phyloP scores from a whole-genome alignment of 768 basidiomycete genomes.

The Mycena leptocephala region DNA sequence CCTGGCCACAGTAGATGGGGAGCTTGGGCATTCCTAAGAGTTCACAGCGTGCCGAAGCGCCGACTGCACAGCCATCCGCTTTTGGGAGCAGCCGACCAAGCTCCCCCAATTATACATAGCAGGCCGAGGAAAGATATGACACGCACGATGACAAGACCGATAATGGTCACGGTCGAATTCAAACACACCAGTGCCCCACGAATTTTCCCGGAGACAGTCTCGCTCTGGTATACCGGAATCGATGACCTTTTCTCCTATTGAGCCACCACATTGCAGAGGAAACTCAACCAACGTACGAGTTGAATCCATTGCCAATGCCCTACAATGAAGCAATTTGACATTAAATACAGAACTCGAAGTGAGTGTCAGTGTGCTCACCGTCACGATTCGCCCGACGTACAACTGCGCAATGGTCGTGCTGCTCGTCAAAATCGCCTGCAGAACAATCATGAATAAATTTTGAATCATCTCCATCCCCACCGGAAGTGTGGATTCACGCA shows the following conservation, averaged over 20 bases:
- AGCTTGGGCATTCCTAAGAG: no score
- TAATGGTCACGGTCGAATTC: slow-evolving; percentile 57
- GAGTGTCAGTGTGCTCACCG: slow-evolving; percentile 44
- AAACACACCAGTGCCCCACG: slow-evolving; percentile 54
- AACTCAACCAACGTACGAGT: slow-evolving; percentile 40
- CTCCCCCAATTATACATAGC: no score
- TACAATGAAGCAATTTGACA: background rate
- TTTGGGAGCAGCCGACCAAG: no score
- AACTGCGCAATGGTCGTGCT: slow-evolving; percentile 57
- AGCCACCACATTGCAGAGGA: background rate
- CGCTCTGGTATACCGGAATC: slow-evolving; percentile 59
- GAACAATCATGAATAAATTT: background rate
- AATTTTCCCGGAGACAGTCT: slow-evolving; percentile 54
- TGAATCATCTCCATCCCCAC: background rate
- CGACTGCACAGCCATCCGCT: no score
- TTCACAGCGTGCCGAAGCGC: no score
- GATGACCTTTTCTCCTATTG: slow-evolving; percentile 40
- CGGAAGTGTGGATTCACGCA: slow-evolving; percentile 30
- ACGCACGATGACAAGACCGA: slow-evolving; percentile 57
- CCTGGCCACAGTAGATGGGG: no score
- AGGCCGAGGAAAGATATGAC: background rate
- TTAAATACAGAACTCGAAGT: background rate
- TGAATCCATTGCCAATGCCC: slow-evolving; percentile 57
- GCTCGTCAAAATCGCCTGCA: slow-evolving; percentile 55
- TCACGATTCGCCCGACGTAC: slow-evolving; percentile 55